phyloP scores from a whole-genome alignment of 2,329 filamentous ascomycete species.

The Cylindrodendrum hubeiense region DNA sequence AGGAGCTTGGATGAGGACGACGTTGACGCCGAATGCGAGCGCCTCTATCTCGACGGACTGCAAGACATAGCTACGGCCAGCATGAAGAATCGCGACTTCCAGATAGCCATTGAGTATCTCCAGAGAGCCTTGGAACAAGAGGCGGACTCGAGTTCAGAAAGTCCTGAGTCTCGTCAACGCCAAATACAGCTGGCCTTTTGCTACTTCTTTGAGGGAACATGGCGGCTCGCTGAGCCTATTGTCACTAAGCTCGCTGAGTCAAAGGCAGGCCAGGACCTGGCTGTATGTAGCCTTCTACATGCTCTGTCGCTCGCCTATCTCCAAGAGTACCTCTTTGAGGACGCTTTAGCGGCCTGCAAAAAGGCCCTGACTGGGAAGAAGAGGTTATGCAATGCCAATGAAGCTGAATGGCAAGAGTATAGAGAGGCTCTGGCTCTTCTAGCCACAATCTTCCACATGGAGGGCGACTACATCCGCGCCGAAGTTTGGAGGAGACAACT shows the following conservation, averaged over 20 bases:
- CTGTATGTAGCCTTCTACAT: constrained; percentile 10
- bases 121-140: constrained; percentile 30
- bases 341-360: constrained; percentile 38
- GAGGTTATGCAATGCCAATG: constrained; percentile 31
- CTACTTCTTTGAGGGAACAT: constrained; percentile 37
- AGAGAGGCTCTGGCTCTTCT: constrained; percentile 38
- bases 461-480: constrained; percentile 39
- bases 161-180: constrained; percentile 22
- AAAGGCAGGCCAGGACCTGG: not conserved
- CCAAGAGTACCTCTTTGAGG: constrained; percentile 35
- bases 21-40: constrained; percentile 21
- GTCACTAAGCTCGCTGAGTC: not conserved
- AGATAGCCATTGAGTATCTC: constrained; percentile 39
- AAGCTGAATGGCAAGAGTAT: constrained; percentile 27
- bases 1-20: not conserved
- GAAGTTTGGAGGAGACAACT: constrained; percentile 39
- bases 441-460: constrained; percentile 40
- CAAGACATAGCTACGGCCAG: constrained; percentile 40
- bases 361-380: constrained; percentile 39
- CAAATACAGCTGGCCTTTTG: constrained; percentile 40
- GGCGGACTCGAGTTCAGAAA: not conserved
- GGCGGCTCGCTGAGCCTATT: constrained; percentile 33
- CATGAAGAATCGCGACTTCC: constrained; percentile 36
- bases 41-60: constrained; percentile 32
- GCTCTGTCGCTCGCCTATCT: constrained; percentile 27